Conservation (phyloP, 352 stramenopile species). For the Phytophthora lateralis region DNA sequence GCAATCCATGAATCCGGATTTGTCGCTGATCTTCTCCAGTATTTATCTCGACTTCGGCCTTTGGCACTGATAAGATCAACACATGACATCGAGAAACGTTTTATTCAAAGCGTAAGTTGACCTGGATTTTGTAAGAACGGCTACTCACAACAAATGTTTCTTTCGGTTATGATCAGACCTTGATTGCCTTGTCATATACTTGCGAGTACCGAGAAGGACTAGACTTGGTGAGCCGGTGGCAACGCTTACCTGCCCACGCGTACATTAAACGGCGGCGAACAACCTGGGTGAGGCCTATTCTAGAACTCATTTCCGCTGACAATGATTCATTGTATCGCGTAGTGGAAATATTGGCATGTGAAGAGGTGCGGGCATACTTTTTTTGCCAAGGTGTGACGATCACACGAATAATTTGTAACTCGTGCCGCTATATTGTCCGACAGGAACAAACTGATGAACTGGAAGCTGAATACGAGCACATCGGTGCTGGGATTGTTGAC, state of each 20-base stretch:
- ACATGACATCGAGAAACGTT: slow-evolving; percentile 24
- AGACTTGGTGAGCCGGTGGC: slow-evolving; percentile 33
- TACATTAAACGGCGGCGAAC: slow-evolving; percentile 29
- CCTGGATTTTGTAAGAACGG: not conserved
- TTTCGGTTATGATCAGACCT: slow-evolving; percentile 18
- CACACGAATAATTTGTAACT: not conserved
- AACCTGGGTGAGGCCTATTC: slow-evolving; percentile 16
- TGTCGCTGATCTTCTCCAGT: slow-evolving; percentile 44
- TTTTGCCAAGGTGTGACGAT: not conserved
- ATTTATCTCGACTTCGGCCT: slow-evolving; percentile 44
- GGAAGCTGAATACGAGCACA: slow-evolving; percentile 14
- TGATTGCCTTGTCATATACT: slow-evolving; percentile 38
- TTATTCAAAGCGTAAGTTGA: slow-evolving; percentile 37
- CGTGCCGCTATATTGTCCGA: slow-evolving; percentile 3
- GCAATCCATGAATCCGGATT: slow-evolving; percentile 42
- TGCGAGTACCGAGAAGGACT: slow-evolving; percentile 39
- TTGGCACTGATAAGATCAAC: slow-evolving; percentile 21
- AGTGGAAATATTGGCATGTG: not conserved
- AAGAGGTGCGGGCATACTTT: slow-evolving; percentile 15
- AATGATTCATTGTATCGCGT: slow-evolving; percentile 47
- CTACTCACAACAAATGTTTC: slow-evolving; percentile 1
- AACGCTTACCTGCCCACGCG: slow-evolving; percentile 27
- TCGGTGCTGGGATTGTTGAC: slow-evolving; percentile 27
- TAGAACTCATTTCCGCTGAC: slow-evolving; percentile 25
- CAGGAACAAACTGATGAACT: slow-evolving; percentile 18